Percentiles rank a stretch among this genome's conserved stretches.
phyloP scores from a whole-genome alignment of 78 protist species.

The Paulinella micropora region DNA sequence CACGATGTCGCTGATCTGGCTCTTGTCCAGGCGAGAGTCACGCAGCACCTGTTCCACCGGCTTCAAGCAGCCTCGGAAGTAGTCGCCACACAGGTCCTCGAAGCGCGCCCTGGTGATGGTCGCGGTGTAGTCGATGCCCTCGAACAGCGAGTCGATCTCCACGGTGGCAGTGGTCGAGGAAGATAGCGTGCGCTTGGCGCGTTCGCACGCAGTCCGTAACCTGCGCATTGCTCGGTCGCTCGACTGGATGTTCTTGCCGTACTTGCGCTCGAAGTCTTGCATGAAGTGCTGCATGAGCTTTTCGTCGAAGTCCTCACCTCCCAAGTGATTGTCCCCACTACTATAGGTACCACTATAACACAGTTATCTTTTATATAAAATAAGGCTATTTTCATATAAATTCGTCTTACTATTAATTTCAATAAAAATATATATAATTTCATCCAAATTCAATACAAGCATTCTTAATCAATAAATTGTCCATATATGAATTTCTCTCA shows the following conservation, averaged over 20 bases:
- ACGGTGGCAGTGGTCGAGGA: slow-evolving; percentile 61
- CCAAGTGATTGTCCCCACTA: slow-evolving; percentile 82
- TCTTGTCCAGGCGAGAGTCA: slow-evolving; percentile 70
- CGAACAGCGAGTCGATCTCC: slow-evolving; percentile 86
- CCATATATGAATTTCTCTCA: too few relatives aligned
- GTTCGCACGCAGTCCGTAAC: slow-evolving; percentile 53
- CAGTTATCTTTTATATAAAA: too few relatives aligned
- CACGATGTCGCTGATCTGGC: slow-evolving; percentile 69
- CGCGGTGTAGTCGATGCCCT: slow-evolving; percentile 86
- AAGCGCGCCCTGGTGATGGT: slow-evolving; percentile 88
- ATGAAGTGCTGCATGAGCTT: slow-evolving; percentile 35
- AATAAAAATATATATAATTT: too few relatives aligned
- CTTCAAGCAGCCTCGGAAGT: slow-evolving; percentile 68
- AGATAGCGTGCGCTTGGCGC: slow-evolving; percentile 63
- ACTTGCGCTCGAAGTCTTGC: slow-evolving; percentile 42
- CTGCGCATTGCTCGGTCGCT: slow-evolving; percentile 40
- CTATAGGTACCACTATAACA: too few relatives aligned
- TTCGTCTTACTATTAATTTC: too few relatives aligned
- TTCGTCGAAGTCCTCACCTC: slow-evolving; percentile 72
- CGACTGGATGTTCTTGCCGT: slow-evolving; percentile 15
- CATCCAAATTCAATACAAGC: too few relatives aligned
- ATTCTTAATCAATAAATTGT: too few relatives aligned
- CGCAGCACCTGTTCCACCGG: slow-evolving; percentile 74
- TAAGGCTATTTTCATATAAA: too few relatives aligned
- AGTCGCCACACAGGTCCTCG: slow-evolving; percentile 82